Base-by-base conservation (phyloP, 345 rosid species). In the Eucalyptus cloeziana region DNA sequence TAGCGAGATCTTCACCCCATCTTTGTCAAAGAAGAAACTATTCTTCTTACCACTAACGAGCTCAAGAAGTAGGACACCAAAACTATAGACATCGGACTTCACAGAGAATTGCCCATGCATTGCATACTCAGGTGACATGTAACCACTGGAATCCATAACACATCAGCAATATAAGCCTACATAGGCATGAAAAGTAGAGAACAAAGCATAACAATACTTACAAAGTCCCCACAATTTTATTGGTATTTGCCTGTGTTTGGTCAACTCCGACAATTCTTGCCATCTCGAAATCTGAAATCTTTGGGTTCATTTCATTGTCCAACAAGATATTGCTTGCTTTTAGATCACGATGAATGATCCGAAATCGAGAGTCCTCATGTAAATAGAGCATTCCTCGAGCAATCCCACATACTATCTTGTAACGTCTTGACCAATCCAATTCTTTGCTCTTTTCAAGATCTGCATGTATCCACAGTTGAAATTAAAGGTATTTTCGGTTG, bases 61-160 rank as follows among this genome's bases (percentile, higher is more conserved):
- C 89, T 92, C 93, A 2, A 92, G 87, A 33, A 92, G 47, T 10
- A 89, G 7, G n/a, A 91, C 91, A 24, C 90, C 92, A 15, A 91
- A 92, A 60, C 92, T 90, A 40, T 86, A 94, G 1, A 94, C 93
- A 49, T 94, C 94, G 2, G 91, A 91, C 64, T 93, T 92, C 3
- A 92, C 86, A 0, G 95, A 94, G 60, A 93, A 64, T 13, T 71
- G 90, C 3, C 94, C 93, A 4, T 87, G 89, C 79, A 40, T 71
- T 37, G 90, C 91, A 56, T 91, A 94, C 60, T 93, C 94, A 0
- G 93, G 94, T 81, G 94, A 91, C 92, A 91, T 92, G 83, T 94
- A 94, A 31, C 94, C 94, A 31, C 94, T 94, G 87, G 69, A 86
- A 45, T 9, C 22, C 30, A 62, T 14, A 54, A 13, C 2, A 13